Evolutionary conservation across 768 basidiomycete genomes (phyloP).

Genomic region (Pholiota conissans): DNA sequence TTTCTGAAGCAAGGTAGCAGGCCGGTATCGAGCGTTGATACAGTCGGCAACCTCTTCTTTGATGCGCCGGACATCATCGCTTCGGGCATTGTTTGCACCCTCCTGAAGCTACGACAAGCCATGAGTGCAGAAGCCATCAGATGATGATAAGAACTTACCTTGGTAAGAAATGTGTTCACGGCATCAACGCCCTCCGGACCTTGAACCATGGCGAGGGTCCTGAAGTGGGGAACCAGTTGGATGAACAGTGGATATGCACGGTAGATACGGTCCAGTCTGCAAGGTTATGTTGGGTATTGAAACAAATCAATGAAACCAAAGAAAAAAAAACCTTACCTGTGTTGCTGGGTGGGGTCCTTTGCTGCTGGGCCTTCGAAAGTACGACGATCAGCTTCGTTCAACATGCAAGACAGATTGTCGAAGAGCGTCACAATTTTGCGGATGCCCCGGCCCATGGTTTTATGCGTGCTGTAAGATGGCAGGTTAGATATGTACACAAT

Average conservation of each 20-base stretch:
- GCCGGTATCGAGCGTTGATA: neutral
- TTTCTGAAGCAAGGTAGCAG: neutral
- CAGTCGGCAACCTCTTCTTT: slow-evolving; percentile 2
- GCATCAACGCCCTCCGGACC: neutral
- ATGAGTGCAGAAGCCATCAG: neutral
- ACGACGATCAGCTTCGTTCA: neutral
- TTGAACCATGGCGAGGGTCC: no score
- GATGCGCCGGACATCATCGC: neutral
- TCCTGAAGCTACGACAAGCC: neutral
- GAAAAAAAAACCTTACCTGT: no score
- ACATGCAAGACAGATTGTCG: neutral
- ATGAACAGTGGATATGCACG: no score
- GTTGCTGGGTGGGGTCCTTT: neutral
- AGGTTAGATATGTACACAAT: no score
- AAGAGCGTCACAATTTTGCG: neutral
- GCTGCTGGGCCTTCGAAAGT: neutral
- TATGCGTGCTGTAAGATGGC: no score
- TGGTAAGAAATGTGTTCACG: neutral
- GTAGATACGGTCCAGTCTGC: no score
- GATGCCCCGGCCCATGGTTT: neutral
- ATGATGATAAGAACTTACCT: neutral
- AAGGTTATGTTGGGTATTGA: no score
- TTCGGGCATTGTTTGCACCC: neutral
- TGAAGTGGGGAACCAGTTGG: no score
- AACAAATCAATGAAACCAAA: no score